A percentile compares a stretch with the other conserved stretches of the same genome.
Evolutionary conservation across 2,329 filamentous ascomycete genomes (phyloP).

Genomic region (Xylariaceae sp.): DNA sequence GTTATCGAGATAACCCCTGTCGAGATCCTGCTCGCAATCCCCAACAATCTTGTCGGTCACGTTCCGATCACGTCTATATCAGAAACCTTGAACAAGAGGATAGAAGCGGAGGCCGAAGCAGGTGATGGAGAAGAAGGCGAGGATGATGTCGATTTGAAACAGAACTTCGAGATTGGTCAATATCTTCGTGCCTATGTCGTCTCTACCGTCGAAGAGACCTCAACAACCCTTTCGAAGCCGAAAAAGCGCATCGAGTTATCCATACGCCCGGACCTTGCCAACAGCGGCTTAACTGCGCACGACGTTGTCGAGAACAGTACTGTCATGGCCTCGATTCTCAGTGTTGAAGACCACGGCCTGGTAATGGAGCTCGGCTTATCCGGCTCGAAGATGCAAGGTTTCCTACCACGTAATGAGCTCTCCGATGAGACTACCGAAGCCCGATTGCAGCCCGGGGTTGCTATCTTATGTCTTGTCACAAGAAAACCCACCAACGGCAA

Average conservation of each 20-base stretch:
- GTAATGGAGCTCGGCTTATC: constrained; percentile 87
- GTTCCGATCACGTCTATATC: constrained; percentile 92
- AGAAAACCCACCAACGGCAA: constrained; percentile 73
- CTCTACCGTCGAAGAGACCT: constrained; percentile 65
- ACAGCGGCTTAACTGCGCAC: constrained; percentile 66
- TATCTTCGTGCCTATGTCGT: constrained; percentile 81
- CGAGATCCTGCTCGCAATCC: constrained; percentile 76
- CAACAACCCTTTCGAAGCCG: constrained; percentile 49
- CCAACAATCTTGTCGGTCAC: constrained; percentile 89
- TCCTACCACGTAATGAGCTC: constrained; percentile 80
- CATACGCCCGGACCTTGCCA: constrained; percentile 72
- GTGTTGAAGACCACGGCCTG: constrained; percentile 92
- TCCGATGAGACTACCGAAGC: constrained; percentile 61
- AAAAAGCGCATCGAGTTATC: constrained; percentile 86
- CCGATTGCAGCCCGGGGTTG: constrained; percentile 73
- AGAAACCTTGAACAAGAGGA: constrained; percentile 66
- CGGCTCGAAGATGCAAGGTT: constrained; percentile 66
- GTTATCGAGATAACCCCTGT: constrained; percentile 75
- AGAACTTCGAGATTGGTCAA: constrained; percentile 78
- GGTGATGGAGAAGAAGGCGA: constrained; percentile 42
- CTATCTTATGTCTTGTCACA: constrained; percentile 78
- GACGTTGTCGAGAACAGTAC: constrained; percentile 73
- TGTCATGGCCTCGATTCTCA: constrained; percentile 81
- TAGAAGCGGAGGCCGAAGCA: constrained; percentile 64
- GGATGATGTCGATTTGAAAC: constrained; percentile 65